phyloP scores from a whole-genome alignment of 1,139 yeast genomes.

The Debaryomycetaceae sp. region DNA sequence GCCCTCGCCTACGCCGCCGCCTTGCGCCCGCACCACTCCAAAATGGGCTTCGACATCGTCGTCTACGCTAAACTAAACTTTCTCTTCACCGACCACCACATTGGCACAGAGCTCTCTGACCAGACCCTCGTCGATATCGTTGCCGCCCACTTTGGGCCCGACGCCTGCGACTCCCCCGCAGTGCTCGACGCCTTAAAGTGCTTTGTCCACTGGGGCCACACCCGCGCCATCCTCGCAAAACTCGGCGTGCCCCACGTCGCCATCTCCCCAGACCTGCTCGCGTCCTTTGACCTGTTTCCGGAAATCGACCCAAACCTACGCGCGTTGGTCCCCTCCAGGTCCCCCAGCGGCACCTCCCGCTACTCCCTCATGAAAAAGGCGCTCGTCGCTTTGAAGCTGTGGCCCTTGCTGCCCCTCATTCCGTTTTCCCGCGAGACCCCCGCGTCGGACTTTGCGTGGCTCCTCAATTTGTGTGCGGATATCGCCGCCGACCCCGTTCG shows the following conservation, averaged over 20 bases:
- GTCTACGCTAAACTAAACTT: constrained; percentile 42
- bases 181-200: constrained; percentile 41
- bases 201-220: constrained; percentile 49
- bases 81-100: constrained; percentile 48
- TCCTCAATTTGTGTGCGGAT: constrained; percentile 32
- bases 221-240: constrained; percentile 35
- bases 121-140: constrained; percentile 30
- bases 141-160: constrained; percentile 29
- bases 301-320: constrained; percentile 24
- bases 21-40: constrained; percentile 19
- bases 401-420: constrained; percentile 17
- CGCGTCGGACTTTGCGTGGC: constrained; percentile 20
- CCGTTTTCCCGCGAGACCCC: constrained; percentile 9
- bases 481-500: constrained; percentile 39
- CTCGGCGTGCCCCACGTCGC: constrained; percentile 32
- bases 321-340: constrained; percentile 30
- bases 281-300: constrained; percentile 29
- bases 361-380: constrained; percentile 33
- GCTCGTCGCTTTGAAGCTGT: constrained; percentile 21
- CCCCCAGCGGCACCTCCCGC: constrained; percentile 47
- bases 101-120: constrained; percentile 40
- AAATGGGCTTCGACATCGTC: constrained; percentile 32
- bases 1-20: constrained; percentile 18
- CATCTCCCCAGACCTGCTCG: constrained; percentile 18
- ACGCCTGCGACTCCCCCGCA: constrained; percentile 28